phyloP scores from a whole-genome alignment of 352 stramenopile species.

The Globisporangium megalacanthum region DNA sequence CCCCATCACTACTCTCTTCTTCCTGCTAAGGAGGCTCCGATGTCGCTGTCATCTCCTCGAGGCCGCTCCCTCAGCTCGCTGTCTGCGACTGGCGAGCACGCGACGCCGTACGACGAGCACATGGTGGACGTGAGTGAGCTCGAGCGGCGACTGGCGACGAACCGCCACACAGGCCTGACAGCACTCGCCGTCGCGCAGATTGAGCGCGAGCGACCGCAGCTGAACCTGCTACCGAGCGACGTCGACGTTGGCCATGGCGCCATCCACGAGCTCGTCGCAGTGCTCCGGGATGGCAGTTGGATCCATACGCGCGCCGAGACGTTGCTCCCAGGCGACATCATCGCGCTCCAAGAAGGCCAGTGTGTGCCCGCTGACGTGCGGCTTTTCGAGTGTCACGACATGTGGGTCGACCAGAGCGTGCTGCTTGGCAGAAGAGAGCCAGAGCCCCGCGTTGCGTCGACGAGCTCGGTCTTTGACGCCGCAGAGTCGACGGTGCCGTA shows the following conservation, averaged over 20 bases:
- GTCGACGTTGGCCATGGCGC: constrained; percentile 33
- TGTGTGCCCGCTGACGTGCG: constrained; percentile 49
- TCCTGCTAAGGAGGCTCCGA: background rate
- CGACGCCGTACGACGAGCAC: constrained; percentile 41
- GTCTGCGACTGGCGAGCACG: background rate
- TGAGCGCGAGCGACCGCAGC: constrained; percentile 20
- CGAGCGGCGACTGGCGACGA: constrained; percentile 33
- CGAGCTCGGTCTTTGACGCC: constrained; percentile 42
- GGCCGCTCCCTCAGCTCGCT: background rate
- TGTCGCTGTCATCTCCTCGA: background rate
- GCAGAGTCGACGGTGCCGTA: constrained; percentile 30
- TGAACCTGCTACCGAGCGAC: constrained; percentile 48
- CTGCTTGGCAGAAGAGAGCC: constrained; percentile 20
- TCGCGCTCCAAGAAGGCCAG: constrained; percentile 40
- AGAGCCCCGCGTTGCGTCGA: constrained; percentile 21
- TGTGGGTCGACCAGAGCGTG: constrained; percentile 39
- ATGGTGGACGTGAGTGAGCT: constrained; percentile 38
- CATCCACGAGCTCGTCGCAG: constrained; percentile 52
- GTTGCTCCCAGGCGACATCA: constrained; percentile 37
- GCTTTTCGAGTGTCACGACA: constrained; percentile 38
- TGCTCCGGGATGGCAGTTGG: constrained; percentile 46
- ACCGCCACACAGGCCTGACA: constrained; percentile 23
- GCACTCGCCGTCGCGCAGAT: constrained; percentile 19
- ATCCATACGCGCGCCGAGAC: constrained; percentile 56
- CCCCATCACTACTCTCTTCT: too few relatives aligned